Conservation (phyloP, 164 flowering plant species). For the Liquidambar formosana region DNA sequence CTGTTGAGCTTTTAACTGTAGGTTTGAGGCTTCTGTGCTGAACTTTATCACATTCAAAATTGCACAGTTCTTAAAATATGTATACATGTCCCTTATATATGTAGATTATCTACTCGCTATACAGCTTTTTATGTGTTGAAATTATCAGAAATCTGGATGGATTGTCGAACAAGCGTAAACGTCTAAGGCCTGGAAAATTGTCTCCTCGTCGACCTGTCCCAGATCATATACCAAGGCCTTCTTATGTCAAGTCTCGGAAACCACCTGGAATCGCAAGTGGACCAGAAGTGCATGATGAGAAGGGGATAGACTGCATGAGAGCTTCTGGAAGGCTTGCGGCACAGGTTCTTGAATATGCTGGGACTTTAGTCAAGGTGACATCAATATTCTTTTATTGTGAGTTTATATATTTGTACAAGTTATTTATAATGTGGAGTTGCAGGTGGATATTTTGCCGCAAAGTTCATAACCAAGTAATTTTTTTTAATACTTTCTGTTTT, state of each 20-base stretch:
- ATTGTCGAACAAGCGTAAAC: slow-evolving; percentile 41
- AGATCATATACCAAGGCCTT: slow-evolving; percentile 67
- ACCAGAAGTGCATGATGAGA: slow-evolving; percentile 80
- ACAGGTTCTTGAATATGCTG: slow-evolving; percentile 88
- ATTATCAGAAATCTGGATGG: slow-evolving; percentile 40
- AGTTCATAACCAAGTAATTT: background rate
- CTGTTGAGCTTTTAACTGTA: background rate
- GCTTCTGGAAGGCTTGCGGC: slow-evolving; percentile 97
- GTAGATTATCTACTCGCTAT: background rate
- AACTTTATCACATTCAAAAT: too few relatives aligned
- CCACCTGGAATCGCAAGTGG: slow-evolving; percentile 74
- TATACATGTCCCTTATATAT: too few relatives aligned
- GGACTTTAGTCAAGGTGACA: slow-evolving; percentile 86
- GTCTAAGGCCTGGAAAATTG: slow-evolving; percentile 75
- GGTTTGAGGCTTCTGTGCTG: background rate
- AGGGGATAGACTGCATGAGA: slow-evolving; percentile 87
- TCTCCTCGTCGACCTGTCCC: slow-evolving; percentile 88
- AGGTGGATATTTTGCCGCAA: too few relatives aligned
- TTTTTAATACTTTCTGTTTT: background rate
- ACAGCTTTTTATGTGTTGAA: slow-evolving; percentile 7
- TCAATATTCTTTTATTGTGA: background rate
- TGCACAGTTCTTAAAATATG: too few relatives aligned
- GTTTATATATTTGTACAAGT: too few relatives aligned
- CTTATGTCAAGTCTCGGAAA: slow-evolving; percentile 59
- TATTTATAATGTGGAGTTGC: too few relatives aligned